Conservation (phyloP, 129 eudicot genomes). For the Pseudognaphalium luteoalbum region DNA sequence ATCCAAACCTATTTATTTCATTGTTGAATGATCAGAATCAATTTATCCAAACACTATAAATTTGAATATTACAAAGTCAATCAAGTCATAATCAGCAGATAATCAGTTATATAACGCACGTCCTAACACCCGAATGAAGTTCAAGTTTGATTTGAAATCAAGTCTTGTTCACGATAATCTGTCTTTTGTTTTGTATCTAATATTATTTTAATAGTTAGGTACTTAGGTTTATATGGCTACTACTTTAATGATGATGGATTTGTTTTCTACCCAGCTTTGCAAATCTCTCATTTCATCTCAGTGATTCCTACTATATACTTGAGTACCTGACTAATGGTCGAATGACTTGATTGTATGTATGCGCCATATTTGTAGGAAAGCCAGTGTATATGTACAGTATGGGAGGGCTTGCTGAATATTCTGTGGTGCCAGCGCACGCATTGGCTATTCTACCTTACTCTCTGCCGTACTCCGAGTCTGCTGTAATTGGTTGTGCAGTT, state of each 20-base stretch:
- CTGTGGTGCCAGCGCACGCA: slow-evolving; percentile 85
- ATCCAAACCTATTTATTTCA: slow-evolving; percentile 1
- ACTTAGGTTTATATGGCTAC: background rate
- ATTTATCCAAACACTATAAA: background rate
- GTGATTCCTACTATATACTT: slow-evolving; percentile 1
- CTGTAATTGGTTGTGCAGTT: slow-evolving; percentile 95
- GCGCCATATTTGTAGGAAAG: slow-evolving; percentile 54
- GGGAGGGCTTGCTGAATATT: slow-evolving; percentile 98
- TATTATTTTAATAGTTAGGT: background rate
- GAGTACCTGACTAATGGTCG: background rate
- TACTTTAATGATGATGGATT: background rate
- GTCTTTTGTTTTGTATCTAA: background rate
- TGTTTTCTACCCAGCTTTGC: background rate
- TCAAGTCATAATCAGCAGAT: background rate
- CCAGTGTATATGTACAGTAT: slow-evolving; percentile 99
- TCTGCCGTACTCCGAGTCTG: slow-evolving; percentile 90
- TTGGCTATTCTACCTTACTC: slow-evolving; percentile 68
- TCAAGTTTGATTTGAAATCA: background rate
- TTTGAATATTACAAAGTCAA: background rate
- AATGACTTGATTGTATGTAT: background rate
- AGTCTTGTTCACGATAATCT: slow-evolving; percentile 1
- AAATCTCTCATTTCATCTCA: background rate
- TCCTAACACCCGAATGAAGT: background rate
- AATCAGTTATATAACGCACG: background rate
- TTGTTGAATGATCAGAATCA: background rate